Percentiles rank a stretch among this genome's conserved stretches.
Conservation (phyloP, 179 eudicot genomes). For the Corrigiola litoralis region DNA sequence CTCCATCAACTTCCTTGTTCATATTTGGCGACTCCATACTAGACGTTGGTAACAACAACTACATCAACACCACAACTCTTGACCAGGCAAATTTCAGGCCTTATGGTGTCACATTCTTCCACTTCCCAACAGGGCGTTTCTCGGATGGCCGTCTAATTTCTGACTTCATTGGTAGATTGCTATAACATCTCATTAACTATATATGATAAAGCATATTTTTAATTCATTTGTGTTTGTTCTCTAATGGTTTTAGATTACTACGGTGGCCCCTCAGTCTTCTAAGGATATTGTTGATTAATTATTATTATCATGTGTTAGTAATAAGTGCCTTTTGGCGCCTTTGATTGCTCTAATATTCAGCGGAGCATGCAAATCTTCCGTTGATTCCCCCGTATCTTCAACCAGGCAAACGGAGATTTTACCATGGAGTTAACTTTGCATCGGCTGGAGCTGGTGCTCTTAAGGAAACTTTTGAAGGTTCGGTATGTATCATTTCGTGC, state of each 20-base stretch:
- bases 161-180: conserved; percentile 55
- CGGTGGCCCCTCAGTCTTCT: conserved; percentile 1
- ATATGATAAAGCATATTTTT: neutral
- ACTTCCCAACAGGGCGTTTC: conserved; percentile 64
- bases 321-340: conserved; percentile 15
- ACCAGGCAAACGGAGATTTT: conserved; percentile 22
- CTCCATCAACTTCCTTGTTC: conserved; percentile 28
- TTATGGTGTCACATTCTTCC: conserved; percentile 58
- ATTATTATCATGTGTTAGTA: neutral
- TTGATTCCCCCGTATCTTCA: conserved; percentile 38
- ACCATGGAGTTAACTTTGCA: conserved; percentile 37
- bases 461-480: conserved; percentile 47
- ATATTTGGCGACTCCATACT: conserved; percentile 62
- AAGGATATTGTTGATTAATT: neutral
- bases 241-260: neutral
- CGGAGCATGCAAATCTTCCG: conserved; percentile 34
- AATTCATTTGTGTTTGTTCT: too few relatives aligned
- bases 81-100: conserved; percentile 65
- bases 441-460: conserved; percentile 38
- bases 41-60: conserved; percentile 77
- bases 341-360: conserved; percentile 33
- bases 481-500: conserved; percentile 29
- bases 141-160: conserved; percentile 74
- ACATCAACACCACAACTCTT: conserved; percentile 54
- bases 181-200: neutral